phyloP scores from a whole-genome alignment of 1,139 yeast genomes.

The Yamadazyma sp. region DNA sequence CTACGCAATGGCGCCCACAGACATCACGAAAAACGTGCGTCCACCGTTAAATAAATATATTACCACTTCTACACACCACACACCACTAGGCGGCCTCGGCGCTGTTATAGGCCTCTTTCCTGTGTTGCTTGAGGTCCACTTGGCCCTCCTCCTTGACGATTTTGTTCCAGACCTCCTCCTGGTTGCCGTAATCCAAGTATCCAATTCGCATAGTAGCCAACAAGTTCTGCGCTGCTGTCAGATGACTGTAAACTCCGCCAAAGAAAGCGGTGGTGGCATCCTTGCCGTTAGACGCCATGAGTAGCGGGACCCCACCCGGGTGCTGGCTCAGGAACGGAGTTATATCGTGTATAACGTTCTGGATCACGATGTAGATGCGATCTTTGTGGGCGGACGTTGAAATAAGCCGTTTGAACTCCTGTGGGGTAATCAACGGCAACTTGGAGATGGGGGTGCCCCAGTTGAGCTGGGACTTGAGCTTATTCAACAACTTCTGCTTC shows the following conservation, averaged over 20 bases:
- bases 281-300: slow-evolving; percentile 64
- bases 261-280: slow-evolving; percentile 73
- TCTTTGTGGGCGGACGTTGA: slow-evolving; percentile 37
- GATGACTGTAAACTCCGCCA: slow-evolving; percentile 75
- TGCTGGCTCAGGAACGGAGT: slow-evolving; percentile 73
- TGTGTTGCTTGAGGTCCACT: slow-evolving; percentile 24
- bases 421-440: slow-evolving; percentile 52
- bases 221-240: slow-evolving; percentile 70
- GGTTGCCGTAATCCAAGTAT: slow-evolving; percentile 74
- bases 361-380: slow-evolving; percentile 44
- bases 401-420: slow-evolving; percentile 48
- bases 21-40: no score
- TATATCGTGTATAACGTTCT: slow-evolving; percentile 67
- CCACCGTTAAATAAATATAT: not conserved
- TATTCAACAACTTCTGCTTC: slow-evolving; percentile 60
- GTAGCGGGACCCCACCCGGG: slow-evolving; percentile 67
- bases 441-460: slow-evolving; percentile 80
- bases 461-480: slow-evolving; percentile 59
- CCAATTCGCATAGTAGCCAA: slow-evolving; percentile 78
- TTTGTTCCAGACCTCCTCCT: slow-evolving; percentile 77
- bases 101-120: slow-evolving; percentile 30
- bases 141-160: slow-evolving; percentile 45
- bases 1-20: not conserved
- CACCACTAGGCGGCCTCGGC: slow-evolving; percentile 53
- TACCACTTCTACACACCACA: no score